Evolutionary conservation across 768 basidiomycete species (phyloP).

Genomic region (Russula brevipes): DNA sequence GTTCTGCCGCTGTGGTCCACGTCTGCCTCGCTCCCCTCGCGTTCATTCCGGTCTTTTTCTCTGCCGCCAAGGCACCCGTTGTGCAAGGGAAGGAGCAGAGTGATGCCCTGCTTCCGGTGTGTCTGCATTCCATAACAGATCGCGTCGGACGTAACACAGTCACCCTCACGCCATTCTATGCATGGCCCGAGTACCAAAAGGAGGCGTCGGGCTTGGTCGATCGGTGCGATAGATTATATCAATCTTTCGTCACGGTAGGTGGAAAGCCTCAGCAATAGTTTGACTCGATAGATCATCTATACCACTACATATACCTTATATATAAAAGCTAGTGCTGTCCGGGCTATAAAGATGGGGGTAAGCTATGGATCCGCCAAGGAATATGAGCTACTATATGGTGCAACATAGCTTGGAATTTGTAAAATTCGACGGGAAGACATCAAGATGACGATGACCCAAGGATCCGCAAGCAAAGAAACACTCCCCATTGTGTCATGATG

Average conservation of each 20-base stretch:
- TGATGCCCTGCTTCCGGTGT: slow-evolving; percentile 35
- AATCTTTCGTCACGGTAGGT: slow-evolving; percentile 33
- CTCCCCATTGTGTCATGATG: too few species aligned
- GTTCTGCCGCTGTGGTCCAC: slow-evolving; percentile 63
- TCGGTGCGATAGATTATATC: slow-evolving; percentile 53
- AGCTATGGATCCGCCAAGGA: too few species aligned
- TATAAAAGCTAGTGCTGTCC: not conserved
- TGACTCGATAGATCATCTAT: not conserved
- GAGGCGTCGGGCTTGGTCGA: slow-evolving; percentile 46
- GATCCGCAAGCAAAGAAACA: too few species aligned
- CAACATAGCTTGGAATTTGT: too few species aligned
- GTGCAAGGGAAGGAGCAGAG: slow-evolving; percentile 22
- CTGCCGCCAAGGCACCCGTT: slow-evolving; percentile 4
- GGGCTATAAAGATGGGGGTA: too few species aligned
- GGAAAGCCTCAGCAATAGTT: slow-evolving; percentile 21
- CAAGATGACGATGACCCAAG: too few species aligned
- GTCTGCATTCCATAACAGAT: slow-evolving; percentile 53
- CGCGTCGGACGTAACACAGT: slow-evolving; percentile 53
- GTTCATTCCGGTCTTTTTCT: slow-evolving; percentile 40
- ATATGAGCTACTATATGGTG: too few species aligned
- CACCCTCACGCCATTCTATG: slow-evolving; percentile 43
- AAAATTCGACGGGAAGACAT: too few species aligned
- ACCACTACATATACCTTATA: not conserved
- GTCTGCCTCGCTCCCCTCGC: slow-evolving; percentile 54
- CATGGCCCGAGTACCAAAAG: slow-evolving; percentile 47